Percentiles rank a stretch among this genome's conserved stretches.
Evolutionary conservation across 345 rosid genomes (phyloP).

Genomic region (Eucalyptus virginea): DNA sequence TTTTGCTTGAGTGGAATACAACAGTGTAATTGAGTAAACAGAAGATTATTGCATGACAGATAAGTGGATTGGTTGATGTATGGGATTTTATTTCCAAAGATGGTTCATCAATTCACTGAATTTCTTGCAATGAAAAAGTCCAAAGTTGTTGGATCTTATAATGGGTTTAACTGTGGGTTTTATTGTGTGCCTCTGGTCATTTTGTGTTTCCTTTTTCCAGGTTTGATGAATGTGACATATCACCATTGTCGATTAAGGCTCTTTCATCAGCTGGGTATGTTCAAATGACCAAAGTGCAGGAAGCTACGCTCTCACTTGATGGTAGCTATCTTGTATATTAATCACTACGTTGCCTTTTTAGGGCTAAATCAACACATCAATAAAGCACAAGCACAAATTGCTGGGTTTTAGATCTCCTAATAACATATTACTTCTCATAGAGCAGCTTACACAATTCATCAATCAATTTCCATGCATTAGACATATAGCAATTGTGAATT

Average conservation of each 20-base stretch:
- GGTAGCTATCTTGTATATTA: constrained; percentile 19
- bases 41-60: not conserved
- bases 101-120: not conserved
- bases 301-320: constrained; percentile 67
- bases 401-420: not conserved
- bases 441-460: not conserved
- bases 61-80: not conserved
- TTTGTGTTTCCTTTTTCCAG: constrained; percentile 18
- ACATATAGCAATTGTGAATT: not conserved
- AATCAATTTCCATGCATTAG: not conserved
- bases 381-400: not conserved
- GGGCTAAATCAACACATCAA: not conserved
- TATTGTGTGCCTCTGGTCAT: not conserved
- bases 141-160: not conserved
- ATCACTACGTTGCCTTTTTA: not conserved
- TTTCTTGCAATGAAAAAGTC: not conserved
- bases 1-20: not conserved
- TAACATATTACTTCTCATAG: not conserved
- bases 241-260: constrained; percentile 74
- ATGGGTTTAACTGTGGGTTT: not conserved
- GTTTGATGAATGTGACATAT: constrained; percentile 70
- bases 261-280: constrained; percentile 70
- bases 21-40: not conserved
- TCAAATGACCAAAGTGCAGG: constrained; percentile 86
- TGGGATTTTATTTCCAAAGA: not conserved